Evolutionary conservation across 306 rosid species (phyloP).

Genomic region (Cucumis hystrix): DNA sequence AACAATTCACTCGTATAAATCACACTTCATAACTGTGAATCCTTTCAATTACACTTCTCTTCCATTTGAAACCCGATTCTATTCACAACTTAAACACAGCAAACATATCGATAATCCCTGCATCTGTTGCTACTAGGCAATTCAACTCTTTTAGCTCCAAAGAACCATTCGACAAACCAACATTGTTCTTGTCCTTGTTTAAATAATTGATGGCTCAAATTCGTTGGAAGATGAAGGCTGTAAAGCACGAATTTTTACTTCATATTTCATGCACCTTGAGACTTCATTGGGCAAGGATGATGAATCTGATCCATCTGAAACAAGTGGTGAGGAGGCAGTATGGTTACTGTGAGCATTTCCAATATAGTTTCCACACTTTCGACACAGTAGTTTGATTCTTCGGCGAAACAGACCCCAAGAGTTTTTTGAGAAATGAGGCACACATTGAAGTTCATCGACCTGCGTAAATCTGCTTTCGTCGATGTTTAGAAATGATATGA

Average conservation of each 20-base stretch:
- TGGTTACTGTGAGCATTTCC: slow-evolving; percentile 42
- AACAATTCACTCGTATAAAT: neutral
- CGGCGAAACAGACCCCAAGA: slow-evolving; percentile 67
- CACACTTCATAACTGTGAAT: neutral
- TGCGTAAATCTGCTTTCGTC: slow-evolving; percentile 69
- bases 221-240: slow-evolving; percentile 67
- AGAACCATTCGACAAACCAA: neutral
- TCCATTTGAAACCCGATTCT: neutral
- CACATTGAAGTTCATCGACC: slow-evolving; percentile 58
- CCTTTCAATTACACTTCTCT: neutral
- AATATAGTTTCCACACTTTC: slow-evolving; percentile 66
- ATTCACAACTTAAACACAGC: neutral
- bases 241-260: slow-evolving; percentile 59
- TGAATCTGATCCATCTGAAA: slow-evolving; percentile 30
- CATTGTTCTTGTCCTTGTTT: neutral
- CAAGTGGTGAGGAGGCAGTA: slow-evolving; percentile 25
- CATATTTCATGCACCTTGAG: slow-evolving; percentile 33
- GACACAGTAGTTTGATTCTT: slow-evolving; percentile 71
- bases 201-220: slow-evolving; percentile 7
- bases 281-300: slow-evolving; percentile 26
- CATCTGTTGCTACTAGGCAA: neutral
- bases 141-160: neutral
- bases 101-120: neutral
- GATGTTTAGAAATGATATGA: slow-evolving; percentile 61
- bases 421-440: slow-evolving; percentile 53